Evolutionary conservation across 2,329 filamentous ascomycete genomes (phyloP).

Genomic region (Malbranchea cinnamomea): DNA sequence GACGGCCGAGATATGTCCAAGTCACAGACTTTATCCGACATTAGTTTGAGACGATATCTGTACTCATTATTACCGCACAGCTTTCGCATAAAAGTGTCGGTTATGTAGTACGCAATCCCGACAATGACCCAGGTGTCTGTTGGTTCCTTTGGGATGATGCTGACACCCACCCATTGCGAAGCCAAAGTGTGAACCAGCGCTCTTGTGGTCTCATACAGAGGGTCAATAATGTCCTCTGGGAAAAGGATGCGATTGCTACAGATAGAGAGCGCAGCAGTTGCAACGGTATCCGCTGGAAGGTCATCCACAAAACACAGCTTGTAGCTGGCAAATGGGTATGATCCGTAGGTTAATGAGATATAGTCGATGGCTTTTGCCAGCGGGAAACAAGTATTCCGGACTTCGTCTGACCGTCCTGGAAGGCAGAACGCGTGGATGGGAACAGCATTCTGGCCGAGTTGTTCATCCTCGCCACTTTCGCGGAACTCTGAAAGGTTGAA

Average conservation of each 20-base stretch:
- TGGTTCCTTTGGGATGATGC: slow-evolving; percentile 69
- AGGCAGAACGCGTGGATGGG: slow-evolving; percentile 86
- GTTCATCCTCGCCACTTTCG: slow-evolving; percentile 80
- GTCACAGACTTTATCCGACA: slow-evolving; percentile 68
- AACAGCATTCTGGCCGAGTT: slow-evolving; percentile 73
- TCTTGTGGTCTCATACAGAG: slow-evolving; percentile 66
- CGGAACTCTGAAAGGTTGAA: slow-evolving; percentile 81
- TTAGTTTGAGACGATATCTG: slow-evolving; percentile 71
- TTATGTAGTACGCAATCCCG: slow-evolving; percentile 88
- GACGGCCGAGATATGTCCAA: slow-evolving; percentile 71
- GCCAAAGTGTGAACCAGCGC: slow-evolving; percentile 71
- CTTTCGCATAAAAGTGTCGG: slow-evolving; percentile 78
- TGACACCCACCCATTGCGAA: slow-evolving; percentile 87
- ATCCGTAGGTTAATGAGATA: slow-evolving; percentile 74
- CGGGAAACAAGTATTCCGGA: slow-evolving; percentile 74
- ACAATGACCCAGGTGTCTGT: slow-evolving; percentile 79
- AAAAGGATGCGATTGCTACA: slow-evolving; percentile 78
- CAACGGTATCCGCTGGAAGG: slow-evolving; percentile 55
- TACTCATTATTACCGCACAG: slow-evolving; percentile 93
- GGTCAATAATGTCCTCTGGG: slow-evolving; percentile 71
- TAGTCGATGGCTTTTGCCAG: slow-evolving; percentile 78
- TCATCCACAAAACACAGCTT: slow-evolving; percentile 93
- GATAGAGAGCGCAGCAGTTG: slow-evolving; percentile 70
- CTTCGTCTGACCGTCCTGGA: slow-evolving; percentile 64
- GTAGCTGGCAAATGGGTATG: slow-evolving; percentile 83